Evolutionary conservation across 176 grass and related monocot genomes (phyloP).

Genomic region (Typha latifolia): DNA sequence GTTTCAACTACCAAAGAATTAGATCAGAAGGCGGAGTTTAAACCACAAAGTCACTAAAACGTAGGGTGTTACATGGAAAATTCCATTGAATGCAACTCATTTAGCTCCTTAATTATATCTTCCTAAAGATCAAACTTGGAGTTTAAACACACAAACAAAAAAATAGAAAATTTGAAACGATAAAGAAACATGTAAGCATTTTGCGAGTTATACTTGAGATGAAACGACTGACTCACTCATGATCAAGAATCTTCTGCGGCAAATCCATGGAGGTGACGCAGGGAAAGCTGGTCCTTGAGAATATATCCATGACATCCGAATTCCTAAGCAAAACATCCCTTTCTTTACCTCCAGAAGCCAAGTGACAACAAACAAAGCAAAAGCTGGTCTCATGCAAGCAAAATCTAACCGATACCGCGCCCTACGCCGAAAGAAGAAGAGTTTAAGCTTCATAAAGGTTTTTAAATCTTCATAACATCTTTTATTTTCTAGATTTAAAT

Average conservation of each 20-base stretch:
- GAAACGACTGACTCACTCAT: slow-evolving; percentile 46
- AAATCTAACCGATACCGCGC: slow-evolving; percentile 79
- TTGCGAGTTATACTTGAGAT: neutral
- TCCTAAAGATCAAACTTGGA: no score
- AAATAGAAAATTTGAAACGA: no score
- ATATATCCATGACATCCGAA: slow-evolving; percentile 46
- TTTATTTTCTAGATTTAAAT: neutral
- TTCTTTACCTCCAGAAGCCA: slow-evolving; percentile 83
- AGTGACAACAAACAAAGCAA: slow-evolving; percentile 91
- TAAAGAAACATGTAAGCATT: neutral
- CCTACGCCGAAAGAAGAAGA: slow-evolving; percentile 33
- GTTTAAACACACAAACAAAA: no score
- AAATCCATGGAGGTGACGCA: slow-evolving; percentile 24
- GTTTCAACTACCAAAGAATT: neutral
- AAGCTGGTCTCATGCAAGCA: slow-evolving; percentile 63
- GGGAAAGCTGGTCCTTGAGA: slow-evolving; percentile 60
- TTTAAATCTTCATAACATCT: neutral
- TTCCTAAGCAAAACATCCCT: slow-evolving; percentile 68
- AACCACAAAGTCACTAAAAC: no score
- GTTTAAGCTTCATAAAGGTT: neutral
- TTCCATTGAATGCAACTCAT: no score
- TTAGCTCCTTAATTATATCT: no score
- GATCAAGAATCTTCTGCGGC: slow-evolving; percentile 76
- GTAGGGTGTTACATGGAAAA: no score
- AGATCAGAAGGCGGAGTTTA: no score